Conservation (phyloP, 306 rosid species). For the Mimosa bimucronata region DNA sequence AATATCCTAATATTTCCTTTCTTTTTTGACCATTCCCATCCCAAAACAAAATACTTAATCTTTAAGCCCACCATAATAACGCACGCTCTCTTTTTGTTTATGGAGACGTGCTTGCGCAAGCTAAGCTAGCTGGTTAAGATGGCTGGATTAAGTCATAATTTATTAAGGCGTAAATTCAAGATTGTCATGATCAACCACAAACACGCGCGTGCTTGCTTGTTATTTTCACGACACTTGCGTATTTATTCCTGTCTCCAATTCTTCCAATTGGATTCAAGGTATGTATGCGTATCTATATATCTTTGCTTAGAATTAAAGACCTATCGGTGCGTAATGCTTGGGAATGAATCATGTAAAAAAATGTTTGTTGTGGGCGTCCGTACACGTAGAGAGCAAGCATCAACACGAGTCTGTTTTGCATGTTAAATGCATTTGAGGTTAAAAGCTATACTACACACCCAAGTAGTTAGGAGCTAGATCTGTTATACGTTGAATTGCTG, state of each 20-base stretch:
- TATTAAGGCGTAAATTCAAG: neutral
- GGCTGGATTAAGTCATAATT: slow-evolving; percentile 1
- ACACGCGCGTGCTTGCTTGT: neutral
- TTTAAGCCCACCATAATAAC: too few relatives aligned
- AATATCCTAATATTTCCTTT: too few relatives aligned
- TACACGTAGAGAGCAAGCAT: neutral
- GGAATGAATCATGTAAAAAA: neutral
- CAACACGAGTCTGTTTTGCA: neutral
- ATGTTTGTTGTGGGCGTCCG: neutral
- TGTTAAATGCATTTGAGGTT: neutral
- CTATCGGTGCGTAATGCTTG: neutral
- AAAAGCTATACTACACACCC: neutral
- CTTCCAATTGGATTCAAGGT: neutral
- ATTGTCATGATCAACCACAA: neutral
- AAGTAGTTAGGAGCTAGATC: neutral
- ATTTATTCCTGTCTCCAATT: neutral
- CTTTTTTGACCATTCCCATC: neutral
- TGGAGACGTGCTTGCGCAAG: slow-evolving; percentile 1
- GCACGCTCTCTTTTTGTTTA: neutral
- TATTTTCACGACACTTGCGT: neutral
- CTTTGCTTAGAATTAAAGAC: neutral
- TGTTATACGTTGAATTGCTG: neutral
- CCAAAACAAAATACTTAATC: too few relatives aligned
- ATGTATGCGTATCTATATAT: neutral
- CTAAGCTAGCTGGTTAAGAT: neutral